These are phyloP conservation scores for Anisogramma anomala DNA, from an alignment of 2,329 filamentous ascomycete species.

Conservation along the genomic window DNA sequence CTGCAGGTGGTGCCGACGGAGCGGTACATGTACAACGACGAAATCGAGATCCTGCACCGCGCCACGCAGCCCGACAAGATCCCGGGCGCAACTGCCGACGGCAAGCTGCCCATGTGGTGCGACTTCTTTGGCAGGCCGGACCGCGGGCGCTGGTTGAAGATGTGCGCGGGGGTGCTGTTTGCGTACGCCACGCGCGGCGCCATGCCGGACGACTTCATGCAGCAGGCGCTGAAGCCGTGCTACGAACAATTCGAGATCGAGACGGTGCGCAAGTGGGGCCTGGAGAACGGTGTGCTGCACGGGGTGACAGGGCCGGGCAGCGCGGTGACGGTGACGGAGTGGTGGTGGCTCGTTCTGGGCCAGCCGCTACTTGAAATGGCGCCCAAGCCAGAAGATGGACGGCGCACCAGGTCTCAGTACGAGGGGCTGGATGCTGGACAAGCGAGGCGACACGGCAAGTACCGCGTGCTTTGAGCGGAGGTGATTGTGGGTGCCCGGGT, in stretches of 20 bases:
- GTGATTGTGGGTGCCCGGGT: not conserved
- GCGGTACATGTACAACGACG: conserved; percentile 37
- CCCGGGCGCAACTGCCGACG: conserved; percentile 29
- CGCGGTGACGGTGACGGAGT: conserved; percentile 35
- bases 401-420: conserved; percentile 9
- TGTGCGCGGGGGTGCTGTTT: conserved; percentile 51
- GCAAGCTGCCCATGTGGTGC: conserved; percentile 58
- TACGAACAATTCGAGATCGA: conserved; percentile 53
- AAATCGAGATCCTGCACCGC: conserved; percentile 14
- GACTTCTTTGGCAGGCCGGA: conserved; percentile 54
- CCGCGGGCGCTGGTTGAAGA: conserved; percentile 49
- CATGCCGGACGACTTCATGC: conserved; percentile 39
- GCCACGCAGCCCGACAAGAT: conserved; percentile 25
- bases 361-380: conserved; percentile 15
- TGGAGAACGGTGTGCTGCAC: conserved; percentile 38
- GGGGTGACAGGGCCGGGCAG: conserved; percentile 25
- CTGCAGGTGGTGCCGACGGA: conserved; percentile 48
- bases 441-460: conserved; percentile 9
- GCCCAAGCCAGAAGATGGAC: not conserved
- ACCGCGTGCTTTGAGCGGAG: conserved; percentile 4
- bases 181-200: conserved; percentile 51
- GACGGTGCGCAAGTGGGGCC: conserved; percentile 48
- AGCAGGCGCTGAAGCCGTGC: conserved; percentile 42
- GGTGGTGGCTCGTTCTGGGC: conserved; percentile 57
- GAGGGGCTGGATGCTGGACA: conserved; percentile 3